Percentiles rank a stretch among this genome's conserved stretches.
These are phyloP conservation scores for Mycena epipterygia DNA, from an alignment of 768 basidiomycete genomes.

Conservation along the genomic window DNA sequence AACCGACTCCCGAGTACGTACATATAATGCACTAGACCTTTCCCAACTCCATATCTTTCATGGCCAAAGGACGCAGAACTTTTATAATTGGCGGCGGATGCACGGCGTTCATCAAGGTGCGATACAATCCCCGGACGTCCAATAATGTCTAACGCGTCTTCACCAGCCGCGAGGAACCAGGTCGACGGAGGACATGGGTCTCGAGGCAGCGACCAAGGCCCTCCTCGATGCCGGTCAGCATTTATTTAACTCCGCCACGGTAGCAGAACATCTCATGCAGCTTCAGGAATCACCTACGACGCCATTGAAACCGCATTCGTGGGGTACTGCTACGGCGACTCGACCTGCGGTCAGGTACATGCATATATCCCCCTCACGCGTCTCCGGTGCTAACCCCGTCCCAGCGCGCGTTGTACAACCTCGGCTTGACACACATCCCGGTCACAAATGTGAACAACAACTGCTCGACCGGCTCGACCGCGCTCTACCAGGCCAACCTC, in stretches of 20 bases:
- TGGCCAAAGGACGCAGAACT: conserved; percentile 55
- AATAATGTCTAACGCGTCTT: conserved; percentile 23
- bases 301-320: conserved; percentile 79
- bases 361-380: neutral
- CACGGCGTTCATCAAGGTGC: conserved; percentile 84
- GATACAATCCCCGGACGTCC: conserved; percentile 12
- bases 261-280: neutral
- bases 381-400: conserved; percentile 8
- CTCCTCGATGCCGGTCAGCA: conserved; percentile 82
- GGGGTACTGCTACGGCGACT: conserved; percentile 86
- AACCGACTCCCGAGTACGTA: conserved; percentile 4
- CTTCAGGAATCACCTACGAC: conserved; percentile 86
- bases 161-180: conserved; percentile 74
- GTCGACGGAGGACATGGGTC: conserved; percentile 86
- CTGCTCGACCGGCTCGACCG: conserved; percentile 86
- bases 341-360: conserved; percentile 79
- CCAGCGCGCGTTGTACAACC: conserved; percentile 83
- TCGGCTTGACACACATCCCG: conserved; percentile 87
- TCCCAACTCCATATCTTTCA: neutral
- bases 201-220: conserved; percentile 90
- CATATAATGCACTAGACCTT: neutral
- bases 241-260: neutral
- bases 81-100: conserved; percentile 83
- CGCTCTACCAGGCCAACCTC: conserved; percentile 80
- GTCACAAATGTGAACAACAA: conserved; percentile 92